Conservation (phyloP, 805 yeast genomes). For the Ogataea nonfermentans region DNA sequence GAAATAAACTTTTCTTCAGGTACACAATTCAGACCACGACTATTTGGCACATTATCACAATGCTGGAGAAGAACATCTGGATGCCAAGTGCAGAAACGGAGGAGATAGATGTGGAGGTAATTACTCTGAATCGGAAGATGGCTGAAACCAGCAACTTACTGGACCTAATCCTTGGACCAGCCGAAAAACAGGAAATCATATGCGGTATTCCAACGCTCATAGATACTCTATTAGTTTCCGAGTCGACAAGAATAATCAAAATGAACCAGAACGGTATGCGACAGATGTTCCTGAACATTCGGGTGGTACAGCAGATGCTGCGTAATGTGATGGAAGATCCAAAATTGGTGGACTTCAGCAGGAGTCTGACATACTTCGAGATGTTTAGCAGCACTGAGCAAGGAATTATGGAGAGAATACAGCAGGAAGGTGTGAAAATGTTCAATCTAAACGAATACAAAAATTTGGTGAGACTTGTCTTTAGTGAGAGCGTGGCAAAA, state of each 20-base stretch:
- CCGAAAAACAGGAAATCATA: slow-evolving; percentile 35
- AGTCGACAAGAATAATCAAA: slow-evolving; percentile 47
- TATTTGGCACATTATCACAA: slow-evolving; percentile 49
- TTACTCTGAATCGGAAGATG: slow-evolving; percentile 48
- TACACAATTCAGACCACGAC: slow-evolving; percentile 56
- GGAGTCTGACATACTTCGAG: slow-evolving; percentile 56
- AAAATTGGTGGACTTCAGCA: slow-evolving; percentile 50
- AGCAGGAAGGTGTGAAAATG: slow-evolving; percentile 17
- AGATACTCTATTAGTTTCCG: slow-evolving; percentile 50
- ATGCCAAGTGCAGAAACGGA: slow-evolving; percentile 51
- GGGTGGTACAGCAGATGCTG: slow-evolving; percentile 67
- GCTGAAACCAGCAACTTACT: slow-evolving; percentile 45
- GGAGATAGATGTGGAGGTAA: slow-evolving; percentile 57
- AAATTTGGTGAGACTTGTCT: slow-evolving; percentile 53
- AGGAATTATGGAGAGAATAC: slow-evolving; percentile 41
- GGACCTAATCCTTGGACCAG: slow-evolving; percentile 29
- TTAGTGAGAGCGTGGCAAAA: slow-evolving; percentile 35
- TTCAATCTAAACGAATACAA: slow-evolving; percentile 45
- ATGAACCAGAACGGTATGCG: slow-evolving; percentile 60
- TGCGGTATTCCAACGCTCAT: slow-evolving; percentile 52
- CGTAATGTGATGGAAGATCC: slow-evolving; percentile 54
- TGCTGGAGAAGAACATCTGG: slow-evolving; percentile 51
- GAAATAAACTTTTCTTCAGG: slow-evolving; percentile 48
- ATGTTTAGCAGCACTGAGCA: slow-evolving; percentile 50
- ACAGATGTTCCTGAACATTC: slow-evolving; percentile 56